Evolutionary conservation across 2,329 filamentous ascomycete species (phyloP), one percentile per base, ranked within the genome.

Genomic region (Penicillium sp.): DNA sequence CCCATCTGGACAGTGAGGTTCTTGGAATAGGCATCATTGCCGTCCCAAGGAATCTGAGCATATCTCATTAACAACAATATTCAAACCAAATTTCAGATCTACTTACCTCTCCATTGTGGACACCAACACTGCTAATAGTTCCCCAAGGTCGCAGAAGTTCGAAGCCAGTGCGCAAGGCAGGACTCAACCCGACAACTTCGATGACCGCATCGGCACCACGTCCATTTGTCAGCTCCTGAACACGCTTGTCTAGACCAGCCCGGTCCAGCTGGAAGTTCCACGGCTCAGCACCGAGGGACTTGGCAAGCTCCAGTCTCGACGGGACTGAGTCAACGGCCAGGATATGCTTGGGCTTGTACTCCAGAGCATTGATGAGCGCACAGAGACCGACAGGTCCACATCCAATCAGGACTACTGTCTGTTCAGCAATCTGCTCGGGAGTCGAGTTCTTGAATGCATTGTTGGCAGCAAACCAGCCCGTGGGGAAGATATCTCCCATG

Each of bases 401-500:
- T 5, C 92, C 92, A 58, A 96, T 84, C 21, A 96, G 78, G 1
- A 95, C 89, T 0, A 91, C 86, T 0, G 87, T 90, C 58, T 86
- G 84, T 46, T 90, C 84, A 19, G 80, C 75, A 50, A 87, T 83
- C 55, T 86, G 80, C 59, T 85, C 81, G 15, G 70, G 69, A 11
- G 76, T 79, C 39, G 87, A 80, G 68, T 87, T 76, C 56, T 84
- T 84, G 72, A 96, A 88, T 7, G 87, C 92, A 68, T 91, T 94
- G 56, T 83, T 82, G 5, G 90, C 90, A 7, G 90, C 92, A 66
- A 92, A 96, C 76, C 86, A 96, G 8, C 92, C 77, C 0, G 87
- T 91, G 1, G 92, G 92, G 74, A 94, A 96, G 67, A 96, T 95
- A 70, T 96, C 92, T 16, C 90, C 91, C 92, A 96, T 96, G 27